phyloP scores from a whole-genome alignment of 202 grass and related monocot species.

The Eragrostis tef region DNA sequence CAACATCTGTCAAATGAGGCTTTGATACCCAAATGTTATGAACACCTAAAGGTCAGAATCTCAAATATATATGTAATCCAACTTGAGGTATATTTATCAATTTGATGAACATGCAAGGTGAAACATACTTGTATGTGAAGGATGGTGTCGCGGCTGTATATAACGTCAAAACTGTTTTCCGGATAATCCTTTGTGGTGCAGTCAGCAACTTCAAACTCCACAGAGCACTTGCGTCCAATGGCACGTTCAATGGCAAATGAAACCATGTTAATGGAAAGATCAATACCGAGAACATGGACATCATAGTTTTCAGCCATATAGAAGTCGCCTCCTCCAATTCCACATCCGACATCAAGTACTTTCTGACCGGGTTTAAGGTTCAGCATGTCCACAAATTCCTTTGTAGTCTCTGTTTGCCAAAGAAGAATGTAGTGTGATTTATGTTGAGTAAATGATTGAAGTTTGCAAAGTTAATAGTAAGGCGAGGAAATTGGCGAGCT shows the following conservation, averaged over 20 bases:
- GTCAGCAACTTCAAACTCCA: constrained; percentile 96
- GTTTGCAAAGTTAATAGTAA: not conserved
- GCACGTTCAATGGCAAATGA: constrained; percentile 97
- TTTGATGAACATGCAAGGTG: not conserved
- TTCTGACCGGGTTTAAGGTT: constrained; percentile 89
- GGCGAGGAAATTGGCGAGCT: not conserved
- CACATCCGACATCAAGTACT: constrained; percentile 94
- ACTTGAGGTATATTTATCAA: not conserved
- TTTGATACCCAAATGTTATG: not conserved
- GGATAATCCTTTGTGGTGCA: constrained; percentile 89
- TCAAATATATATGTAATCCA: not conserved
- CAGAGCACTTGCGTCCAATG: constrained; percentile 78
- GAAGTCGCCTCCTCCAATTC: constrained; percentile 94
- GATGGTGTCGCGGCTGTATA: constrained; percentile 98
- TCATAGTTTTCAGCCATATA: constrained; percentile 97
- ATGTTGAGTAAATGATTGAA: not conserved
- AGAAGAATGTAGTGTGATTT: constrained; percentile 8
- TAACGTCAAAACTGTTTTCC: constrained; percentile 73
- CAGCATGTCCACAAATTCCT: constrained; percentile 88
- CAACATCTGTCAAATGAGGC: constrained; percentile 29
- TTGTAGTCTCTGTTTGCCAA: constrained; percentile 79
- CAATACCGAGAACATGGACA: constrained; percentile 86
- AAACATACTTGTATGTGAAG: constrained; percentile 87
- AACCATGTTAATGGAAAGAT: constrained; percentile 98
- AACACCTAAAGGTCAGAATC: not conserved